Base-by-base conservation (phyloP, 2,329 filamentous ascomycete species). In the Epicoccum sorghinum region DNA sequence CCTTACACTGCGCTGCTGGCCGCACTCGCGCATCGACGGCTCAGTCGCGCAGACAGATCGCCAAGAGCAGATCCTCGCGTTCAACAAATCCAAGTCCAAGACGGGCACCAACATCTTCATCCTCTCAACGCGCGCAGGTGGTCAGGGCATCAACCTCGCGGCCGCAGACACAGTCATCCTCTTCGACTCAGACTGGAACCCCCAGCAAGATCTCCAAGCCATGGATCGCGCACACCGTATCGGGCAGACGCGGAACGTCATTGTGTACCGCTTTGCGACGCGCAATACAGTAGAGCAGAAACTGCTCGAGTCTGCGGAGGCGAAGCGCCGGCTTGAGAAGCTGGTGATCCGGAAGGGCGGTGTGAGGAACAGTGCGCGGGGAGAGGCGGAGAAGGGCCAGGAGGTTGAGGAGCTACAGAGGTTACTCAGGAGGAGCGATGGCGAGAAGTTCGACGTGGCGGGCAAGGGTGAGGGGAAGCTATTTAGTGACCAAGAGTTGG, bases 161-260 rank as follows among this genome's bases (percentile, higher is more conserved):
- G 88, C 88, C 0, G 93, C 93, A 0, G 93, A 98, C 65, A 97
- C 93, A 0, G 93, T 97, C 9, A 89, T 98, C 40, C 80, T 98
- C 0, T 98, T 95, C 64, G 93, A 98, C 73, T 86, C 82, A 8
- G 86, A 96, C 67, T 97, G 93, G 87, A 99, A 99, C 66, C 95
- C 95, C 0, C 95, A 99, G 72, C 93, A 97, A 70, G 95, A 99
- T 73, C 81, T 99, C 0, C 95, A 99, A 70, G 95, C 95, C 0
- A 95, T 98, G 75, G 95, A 99, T 69, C 90, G 95, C 4, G 92
- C 91, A 0, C 95, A 99, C 71, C 86, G 95, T 10, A 98, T 99
- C 59, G 95, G 95, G 0, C 95, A 99, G 73, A 96, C 88, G 0
- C 84, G 88, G 2, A 95, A 95, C 0, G 95, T 99, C 1, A 86